A percentile compares a stretch with the other conserved stretches of the same genome.
phyloP scores from a whole-genome alignment of 192 early-diverging fungal species.

The Coemansia reversa region DNA sequence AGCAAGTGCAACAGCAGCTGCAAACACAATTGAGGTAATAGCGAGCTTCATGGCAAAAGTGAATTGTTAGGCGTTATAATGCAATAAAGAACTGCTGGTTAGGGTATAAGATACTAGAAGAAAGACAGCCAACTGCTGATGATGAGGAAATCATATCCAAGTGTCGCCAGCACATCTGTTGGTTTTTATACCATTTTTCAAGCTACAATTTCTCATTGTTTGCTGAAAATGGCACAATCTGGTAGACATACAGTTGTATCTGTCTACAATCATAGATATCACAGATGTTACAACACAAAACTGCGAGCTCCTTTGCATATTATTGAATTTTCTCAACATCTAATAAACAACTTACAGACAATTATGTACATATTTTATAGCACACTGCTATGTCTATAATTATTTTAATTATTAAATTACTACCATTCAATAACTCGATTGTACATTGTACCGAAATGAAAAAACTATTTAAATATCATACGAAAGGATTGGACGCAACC shows the following conservation, averaged over 20 bases:
- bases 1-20: constrained; percentile 6
- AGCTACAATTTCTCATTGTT: not conserved
- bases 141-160: not conserved
- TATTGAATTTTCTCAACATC: too few relatives aligned
- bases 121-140: not conserved
- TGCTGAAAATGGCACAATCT: not conserved
- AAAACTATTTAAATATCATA: constrained; percentile 54
- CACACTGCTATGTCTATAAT: not conserved
- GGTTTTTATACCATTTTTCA: not conserved
- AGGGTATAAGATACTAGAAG: not conserved
- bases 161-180: not conserved
- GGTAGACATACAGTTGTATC: not conserved
- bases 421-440: not conserved
- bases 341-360: too few relatives aligned
- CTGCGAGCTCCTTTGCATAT: not conserved
- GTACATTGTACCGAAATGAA: not conserved
- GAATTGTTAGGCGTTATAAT: not conserved
- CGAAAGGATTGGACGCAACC: constrained; percentile 73
- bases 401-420: not conserved
- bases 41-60: constrained; percentile 7
- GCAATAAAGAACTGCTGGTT: not conserved
- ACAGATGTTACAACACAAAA: not conserved
- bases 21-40: not conserved
- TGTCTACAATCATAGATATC: too few relatives aligned
- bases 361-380: too few relatives aligned